Evolutionary conservation across 2,329 filamentous ascomycete species (phyloP).

Genomic region (Teratosphaeria nubilosa): DNA sequence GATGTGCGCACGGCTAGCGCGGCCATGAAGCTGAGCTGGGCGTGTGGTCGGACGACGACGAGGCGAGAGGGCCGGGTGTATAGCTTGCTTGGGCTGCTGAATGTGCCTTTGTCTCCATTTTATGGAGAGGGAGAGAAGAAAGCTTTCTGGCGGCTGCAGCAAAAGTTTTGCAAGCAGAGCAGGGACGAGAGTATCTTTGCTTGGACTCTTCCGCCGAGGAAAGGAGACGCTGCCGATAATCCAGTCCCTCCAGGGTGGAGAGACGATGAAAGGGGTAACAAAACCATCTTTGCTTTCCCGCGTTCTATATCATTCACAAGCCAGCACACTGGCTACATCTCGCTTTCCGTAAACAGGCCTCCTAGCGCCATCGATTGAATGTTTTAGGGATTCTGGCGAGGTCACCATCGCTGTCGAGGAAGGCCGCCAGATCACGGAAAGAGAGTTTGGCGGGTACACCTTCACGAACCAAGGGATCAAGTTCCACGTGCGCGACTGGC

Average conservation of each 20-base stretch:
- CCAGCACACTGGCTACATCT: background rate
- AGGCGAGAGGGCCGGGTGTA: slow-evolving; percentile 35
- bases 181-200: background rate
- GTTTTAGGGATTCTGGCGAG: background rate
- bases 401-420: background rate
- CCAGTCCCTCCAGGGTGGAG: background rate
- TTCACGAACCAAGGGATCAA: background rate
- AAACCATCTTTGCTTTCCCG: background rate
- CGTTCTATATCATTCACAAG: background rate
- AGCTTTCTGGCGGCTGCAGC: slow-evolving; percentile 4
- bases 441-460: background rate
- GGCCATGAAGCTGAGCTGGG: slow-evolving; percentile 10
- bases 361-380: background rate
- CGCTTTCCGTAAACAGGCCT: background rate
- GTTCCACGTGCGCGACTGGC: background rate
- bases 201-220: background rate
- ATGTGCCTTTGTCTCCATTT: slow-evolving; percentile 33
- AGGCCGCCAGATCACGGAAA: background rate
- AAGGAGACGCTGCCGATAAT: background rate
- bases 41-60: slow-evolving; percentile 4
- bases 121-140: slow-evolving; percentile 28
- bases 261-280: background rate
- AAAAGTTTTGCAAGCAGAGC: background rate
- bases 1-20: background rate
- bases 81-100: slow-evolving; percentile 36